Percentiles rank a stretch among this genome's conserved stretches.
phyloP scores from a whole-genome alignment of 1,139 yeast species.

The Hansenula lynferdii region DNA sequence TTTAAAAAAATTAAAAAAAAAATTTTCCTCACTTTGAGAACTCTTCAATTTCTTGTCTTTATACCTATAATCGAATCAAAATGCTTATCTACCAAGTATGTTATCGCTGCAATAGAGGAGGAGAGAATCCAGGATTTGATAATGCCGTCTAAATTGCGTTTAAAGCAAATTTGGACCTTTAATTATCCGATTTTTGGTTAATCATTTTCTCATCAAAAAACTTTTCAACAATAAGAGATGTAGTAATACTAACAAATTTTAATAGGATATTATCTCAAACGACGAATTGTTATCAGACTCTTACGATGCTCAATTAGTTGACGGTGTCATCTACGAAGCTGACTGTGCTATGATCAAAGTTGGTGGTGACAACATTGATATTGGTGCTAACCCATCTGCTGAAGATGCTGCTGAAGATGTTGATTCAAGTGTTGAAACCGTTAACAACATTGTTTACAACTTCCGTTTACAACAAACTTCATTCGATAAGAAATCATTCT shows the following conservation, averaged over 20 bases:
- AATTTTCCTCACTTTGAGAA: neutral
- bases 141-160: too few relatives aligned
- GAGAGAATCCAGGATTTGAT: neutral
- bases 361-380: slow-evolving; percentile 88
- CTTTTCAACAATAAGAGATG: neutral
- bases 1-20: neutral
- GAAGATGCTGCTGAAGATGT: slow-evolving; percentile 84
- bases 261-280: slow-evolving; percentile 73
- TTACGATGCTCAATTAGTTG: slow-evolving; percentile 82
- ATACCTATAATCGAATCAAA: neutral
- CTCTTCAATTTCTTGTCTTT: neutral
- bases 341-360: slow-evolving; percentile 91
- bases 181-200: too few relatives aligned
- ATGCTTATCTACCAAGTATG: slow-evolving; percentile 1
- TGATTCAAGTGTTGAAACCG: slow-evolving; percentile 83
- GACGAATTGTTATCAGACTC: slow-evolving; percentile 99
- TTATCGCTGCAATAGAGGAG: neutral
- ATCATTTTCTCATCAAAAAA: slow-evolving; percentile 1
- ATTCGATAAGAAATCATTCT: slow-evolving; percentile 96
- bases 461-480: slow-evolving; percentile 95
- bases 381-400: slow-evolving; percentile 99
- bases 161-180: too few relatives aligned
- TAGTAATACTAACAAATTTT: slow-evolving; percentile 3
- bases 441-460: slow-evolving; percentile 97
- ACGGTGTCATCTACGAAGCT: slow-evolving; percentile 92